Percentiles rank a stretch among this genome's conserved stretches.
These are phyloP conservation scores for Rhodotorula sp. DNA, from an alignment of 1,284 basidiomycete genomes.

Conservation along the genomic window DNA sequence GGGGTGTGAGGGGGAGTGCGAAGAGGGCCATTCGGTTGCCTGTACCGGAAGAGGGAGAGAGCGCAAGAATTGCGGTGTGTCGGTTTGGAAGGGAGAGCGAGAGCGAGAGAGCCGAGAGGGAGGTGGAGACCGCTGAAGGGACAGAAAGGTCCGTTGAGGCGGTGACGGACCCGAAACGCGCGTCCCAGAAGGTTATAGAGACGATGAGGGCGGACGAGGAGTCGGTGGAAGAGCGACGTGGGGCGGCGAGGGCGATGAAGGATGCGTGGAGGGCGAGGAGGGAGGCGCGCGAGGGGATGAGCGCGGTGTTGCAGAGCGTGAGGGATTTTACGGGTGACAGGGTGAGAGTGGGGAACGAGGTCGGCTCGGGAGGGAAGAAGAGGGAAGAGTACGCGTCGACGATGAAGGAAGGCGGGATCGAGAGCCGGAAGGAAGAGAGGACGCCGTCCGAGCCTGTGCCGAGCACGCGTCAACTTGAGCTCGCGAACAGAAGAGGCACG, in stretches of 20 bases:
- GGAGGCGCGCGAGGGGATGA: slow-evolving; percentile 9
- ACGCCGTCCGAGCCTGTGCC: slow-evolving; percentile 17
- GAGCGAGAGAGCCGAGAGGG: slow-evolving; percentile 7
- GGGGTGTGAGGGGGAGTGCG: slow-evolving; percentile 28
- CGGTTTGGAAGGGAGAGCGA: slow-evolving; percentile 18
- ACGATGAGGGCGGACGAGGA: slow-evolving; percentile 16
- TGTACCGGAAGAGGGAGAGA: slow-evolving; percentile 9
- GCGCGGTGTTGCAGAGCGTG: slow-evolving; percentile 14
- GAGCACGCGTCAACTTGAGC: not conserved
- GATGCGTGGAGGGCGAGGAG: slow-evolving; percentile 39
- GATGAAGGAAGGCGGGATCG: not conserved
- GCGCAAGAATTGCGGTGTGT: slow-evolving; percentile 24
- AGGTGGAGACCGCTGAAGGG: slow-evolving; percentile 31
- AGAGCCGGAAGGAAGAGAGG: slow-evolving; percentile 33
- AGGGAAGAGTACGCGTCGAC: slow-evolving; percentile 26
- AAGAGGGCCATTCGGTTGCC: slow-evolving; percentile 31
- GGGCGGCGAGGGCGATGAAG: slow-evolving; percentile 30
- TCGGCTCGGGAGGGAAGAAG: slow-evolving; percentile 24
- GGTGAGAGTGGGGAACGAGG: slow-evolving; percentile 1
- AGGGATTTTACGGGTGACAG: slow-evolving; percentile 27
- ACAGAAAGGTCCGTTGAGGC: slow-evolving; percentile 25
- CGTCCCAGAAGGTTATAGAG: slow-evolving; percentile 31
- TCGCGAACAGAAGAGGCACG: not conserved
- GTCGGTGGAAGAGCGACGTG: not conserved
- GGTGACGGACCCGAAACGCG: slow-evolving; percentile 37